Evolutionary conservation across 305 asterid species (phyloP).

Genomic region (Solanum hybrid): DNA sequence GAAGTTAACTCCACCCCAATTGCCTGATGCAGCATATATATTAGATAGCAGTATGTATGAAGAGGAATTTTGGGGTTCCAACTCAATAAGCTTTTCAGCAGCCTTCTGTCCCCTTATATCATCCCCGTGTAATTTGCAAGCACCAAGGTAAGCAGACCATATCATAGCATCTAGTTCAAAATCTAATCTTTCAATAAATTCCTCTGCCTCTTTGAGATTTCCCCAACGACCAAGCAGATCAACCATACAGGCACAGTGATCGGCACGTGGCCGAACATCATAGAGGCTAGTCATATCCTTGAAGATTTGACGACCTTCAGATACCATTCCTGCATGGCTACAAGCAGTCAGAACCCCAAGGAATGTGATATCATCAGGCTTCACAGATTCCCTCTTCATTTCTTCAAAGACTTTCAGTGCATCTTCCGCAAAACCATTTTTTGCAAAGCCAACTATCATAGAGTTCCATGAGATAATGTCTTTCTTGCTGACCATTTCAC

Average conservation of each 20-base stretch:
- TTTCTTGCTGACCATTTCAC: slow-evolving; percentile 47
- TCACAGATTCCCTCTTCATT: slow-evolving; percentile 41
- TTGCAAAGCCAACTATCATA: slow-evolving; percentile 81
- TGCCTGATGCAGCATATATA: slow-evolving; percentile 72
- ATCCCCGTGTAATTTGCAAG: slow-evolving; percentile 82
- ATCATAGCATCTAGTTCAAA: slow-evolving; percentile 62
- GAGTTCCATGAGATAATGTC: slow-evolving; percentile 81
- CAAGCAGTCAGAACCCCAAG: slow-evolving; percentile 89
- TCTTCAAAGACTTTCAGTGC: slow-evolving; percentile 55
- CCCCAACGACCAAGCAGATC: slow-evolving; percentile 93
- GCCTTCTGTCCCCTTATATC: slow-evolving; percentile 59
- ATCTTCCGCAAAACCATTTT: slow-evolving; percentile 62
- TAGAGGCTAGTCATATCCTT: slow-evolving; percentile 35
- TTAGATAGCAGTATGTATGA: slow-evolving; percentile 70
- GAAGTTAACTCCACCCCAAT: slow-evolving; percentile 60
- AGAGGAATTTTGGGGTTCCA: slow-evolving; percentile 68
- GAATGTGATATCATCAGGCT: slow-evolving; percentile 75
- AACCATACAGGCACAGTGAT: slow-evolving; percentile 83
- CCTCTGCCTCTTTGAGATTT: slow-evolving; percentile 63
- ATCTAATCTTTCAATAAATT: slow-evolving; percentile 44
- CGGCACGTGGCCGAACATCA: slow-evolving; percentile 49
- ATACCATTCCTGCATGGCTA: slow-evolving; percentile 75
- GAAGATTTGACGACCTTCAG: slow-evolving; percentile 57
- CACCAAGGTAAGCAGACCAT: slow-evolving; percentile 69
- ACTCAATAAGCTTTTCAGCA: slow-evolving; percentile 59